Conservation (phyloP, 176 grass and related monocot species). For the Aegilops tauschii region DNA sequence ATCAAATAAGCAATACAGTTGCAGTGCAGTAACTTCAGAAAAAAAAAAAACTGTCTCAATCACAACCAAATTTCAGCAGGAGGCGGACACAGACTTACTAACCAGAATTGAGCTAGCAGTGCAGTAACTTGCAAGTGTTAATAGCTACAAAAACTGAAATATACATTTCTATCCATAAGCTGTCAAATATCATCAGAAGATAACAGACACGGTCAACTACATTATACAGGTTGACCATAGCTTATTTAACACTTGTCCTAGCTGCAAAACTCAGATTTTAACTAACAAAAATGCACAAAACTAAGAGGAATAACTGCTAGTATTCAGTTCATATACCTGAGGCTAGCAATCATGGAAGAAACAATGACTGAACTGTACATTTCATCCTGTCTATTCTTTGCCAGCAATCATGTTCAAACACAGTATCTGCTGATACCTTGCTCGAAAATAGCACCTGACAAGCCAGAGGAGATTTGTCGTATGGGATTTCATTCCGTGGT, state of each 20-base stretch:
- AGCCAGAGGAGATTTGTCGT: constrained; percentile 57
- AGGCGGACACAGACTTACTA: neutral
- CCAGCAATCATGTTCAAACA: constrained; percentile 15
- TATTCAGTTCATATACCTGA: neutral
- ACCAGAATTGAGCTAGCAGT: neutral
- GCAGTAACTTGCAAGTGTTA: neutral
- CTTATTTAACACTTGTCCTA: neutral
- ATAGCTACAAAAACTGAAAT: neutral
- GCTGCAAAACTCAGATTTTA: neutral
- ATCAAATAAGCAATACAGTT: neutral
- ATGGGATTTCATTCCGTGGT: constrained; percentile 44
- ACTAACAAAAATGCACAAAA: neutral
- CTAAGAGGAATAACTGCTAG: neutral
- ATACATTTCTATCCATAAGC: neutral
- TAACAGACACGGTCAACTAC: too few relatives aligned
- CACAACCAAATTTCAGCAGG: neutral
- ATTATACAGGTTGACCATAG: neutral
- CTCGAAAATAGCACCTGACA: constrained; percentile 70
- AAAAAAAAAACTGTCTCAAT: neutral
- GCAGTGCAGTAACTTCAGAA: neutral
- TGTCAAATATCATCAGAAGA: neutral
- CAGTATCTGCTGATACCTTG: constrained; percentile 44
- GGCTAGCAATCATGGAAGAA: neutral
- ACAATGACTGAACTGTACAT: constrained; percentile 43
- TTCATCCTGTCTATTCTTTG: constrained; percentile 58